Percentiles rank a stretch among this genome's conserved stretches.
Conservation (phyloP, 1,284 basidiomycete genomes). For the Sporisorium reilianum region DNA sequence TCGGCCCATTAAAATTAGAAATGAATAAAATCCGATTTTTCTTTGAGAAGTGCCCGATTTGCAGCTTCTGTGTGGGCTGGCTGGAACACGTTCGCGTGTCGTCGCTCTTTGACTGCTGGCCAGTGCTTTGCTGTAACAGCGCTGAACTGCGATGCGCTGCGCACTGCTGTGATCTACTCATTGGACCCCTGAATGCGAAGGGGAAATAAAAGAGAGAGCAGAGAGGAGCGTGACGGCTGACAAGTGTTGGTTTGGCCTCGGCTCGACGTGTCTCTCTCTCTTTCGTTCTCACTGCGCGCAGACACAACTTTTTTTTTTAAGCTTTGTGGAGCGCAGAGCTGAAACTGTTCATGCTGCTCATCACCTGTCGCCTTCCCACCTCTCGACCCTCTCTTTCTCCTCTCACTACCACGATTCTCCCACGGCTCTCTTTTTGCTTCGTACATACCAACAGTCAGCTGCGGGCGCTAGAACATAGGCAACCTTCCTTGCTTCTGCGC, state of each 20-base stretch:
- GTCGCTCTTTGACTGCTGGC: background rate
- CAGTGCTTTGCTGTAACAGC: background rate
- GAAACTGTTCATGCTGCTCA: background rate
- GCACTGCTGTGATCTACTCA: conserved; percentile 3
- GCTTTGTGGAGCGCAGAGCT: conserved; percentile 4
- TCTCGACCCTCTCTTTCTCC: background rate
- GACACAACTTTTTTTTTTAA: background rate
- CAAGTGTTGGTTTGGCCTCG: conserved; percentile 3
- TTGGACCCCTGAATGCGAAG: conserved; percentile 14
- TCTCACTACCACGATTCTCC: background rate
- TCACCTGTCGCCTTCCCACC: background rate
- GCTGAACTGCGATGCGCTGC: background rate
- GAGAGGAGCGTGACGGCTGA: background rate
- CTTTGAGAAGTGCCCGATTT: background rate
- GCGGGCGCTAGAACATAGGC: background rate
- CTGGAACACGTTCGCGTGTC: background rate
- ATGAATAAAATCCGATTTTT: background rate
- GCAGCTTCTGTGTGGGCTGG: background rate
- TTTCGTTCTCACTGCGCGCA: background rate
- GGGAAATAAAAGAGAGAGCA: background rate
- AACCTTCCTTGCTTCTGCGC: background rate
- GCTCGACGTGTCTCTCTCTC: conserved; percentile 7
- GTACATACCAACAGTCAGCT: background rate
- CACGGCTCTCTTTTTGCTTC: no score
- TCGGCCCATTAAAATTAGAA: background rate